Evolutionary conservation across 352 stramenopile genomes (phyloP).

Genomic region (Pythium folliculosum): DNA sequence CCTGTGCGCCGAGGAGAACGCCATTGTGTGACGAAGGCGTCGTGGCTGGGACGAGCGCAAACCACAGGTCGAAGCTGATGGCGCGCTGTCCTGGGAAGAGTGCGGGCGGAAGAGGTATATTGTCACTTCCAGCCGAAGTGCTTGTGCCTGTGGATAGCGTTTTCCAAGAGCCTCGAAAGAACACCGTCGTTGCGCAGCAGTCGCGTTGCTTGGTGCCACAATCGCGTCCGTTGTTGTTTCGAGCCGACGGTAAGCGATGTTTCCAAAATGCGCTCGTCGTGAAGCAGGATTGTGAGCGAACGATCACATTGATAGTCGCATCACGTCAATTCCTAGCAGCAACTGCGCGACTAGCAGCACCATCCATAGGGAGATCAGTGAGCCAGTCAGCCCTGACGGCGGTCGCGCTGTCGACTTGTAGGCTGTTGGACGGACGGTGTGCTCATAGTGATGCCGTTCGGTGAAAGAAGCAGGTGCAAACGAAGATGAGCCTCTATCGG

Average conservation of each 20-base stretch:
- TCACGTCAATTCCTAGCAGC: slow-evolving; percentile 28
- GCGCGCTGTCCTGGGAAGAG: slow-evolving; percentile 19
- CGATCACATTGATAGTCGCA: slow-evolving; percentile 29
- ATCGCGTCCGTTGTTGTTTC: not conserved
- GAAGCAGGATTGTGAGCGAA: not conserved
- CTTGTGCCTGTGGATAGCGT: not conserved
- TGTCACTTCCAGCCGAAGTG: not conserved
- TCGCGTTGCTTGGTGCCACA: not conserved
- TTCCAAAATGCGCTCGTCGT: slow-evolving; percentile 5
- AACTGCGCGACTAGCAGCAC: slow-evolving; percentile 17
- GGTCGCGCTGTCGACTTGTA: not conserved
- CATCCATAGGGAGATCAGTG: slow-evolving; percentile 7
- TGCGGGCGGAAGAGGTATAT: not conserved
- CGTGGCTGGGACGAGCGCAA: slow-evolving; percentile 24
- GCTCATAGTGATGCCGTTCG: not conserved
- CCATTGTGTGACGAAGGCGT: slow-evolving; percentile 9
- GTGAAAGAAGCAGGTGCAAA: not conserved
- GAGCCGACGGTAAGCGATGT: not conserved
- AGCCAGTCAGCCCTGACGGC: slow-evolving; percentile 10
- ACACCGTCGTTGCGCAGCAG: slow-evolving; percentile 3
- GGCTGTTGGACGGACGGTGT: no score
- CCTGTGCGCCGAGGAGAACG: slow-evolving; percentile 35
- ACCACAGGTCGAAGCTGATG: slow-evolving; percentile 43
- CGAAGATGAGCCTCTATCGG: not conserved
- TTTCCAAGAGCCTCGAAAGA: slow-evolving; percentile 2